A percentile compares a stretch with the other conserved stretches of the same genome.
Evolutionary conservation across 2,329 filamentous ascomycete genomes (phyloP).

Genomic region (Capronia epimyces): DNA sequence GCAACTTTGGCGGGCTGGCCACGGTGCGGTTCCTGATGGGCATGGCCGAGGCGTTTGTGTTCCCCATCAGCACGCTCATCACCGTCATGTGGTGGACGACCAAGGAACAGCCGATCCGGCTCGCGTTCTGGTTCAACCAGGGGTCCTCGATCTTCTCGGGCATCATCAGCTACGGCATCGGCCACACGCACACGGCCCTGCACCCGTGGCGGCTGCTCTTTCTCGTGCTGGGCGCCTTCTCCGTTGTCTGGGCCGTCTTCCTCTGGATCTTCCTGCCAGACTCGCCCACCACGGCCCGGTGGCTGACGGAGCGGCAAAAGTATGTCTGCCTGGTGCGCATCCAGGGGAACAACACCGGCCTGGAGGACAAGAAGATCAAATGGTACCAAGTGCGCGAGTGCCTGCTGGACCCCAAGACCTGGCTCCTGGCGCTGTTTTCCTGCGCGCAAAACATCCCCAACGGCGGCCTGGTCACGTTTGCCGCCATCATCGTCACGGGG

Average conservation of each 20-base stretch:
- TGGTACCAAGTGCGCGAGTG: constrained; percentile 43
- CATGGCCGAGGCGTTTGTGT: constrained; percentile 15
- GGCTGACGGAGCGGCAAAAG: constrained; percentile 37
- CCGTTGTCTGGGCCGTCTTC: constrained; percentile 36
- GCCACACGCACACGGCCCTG: constrained; percentile 31
- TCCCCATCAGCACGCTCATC: constrained; percentile 28
- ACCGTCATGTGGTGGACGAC: constrained; percentile 16
- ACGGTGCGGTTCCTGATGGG: constrained; percentile 37
- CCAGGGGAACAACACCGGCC: constrained; percentile 45
- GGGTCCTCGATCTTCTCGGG: constrained; percentile 34
- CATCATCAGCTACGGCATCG: constrained; percentile 35
- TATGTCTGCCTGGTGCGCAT: constrained; percentile 39
- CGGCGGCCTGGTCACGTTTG: constrained; percentile 32
- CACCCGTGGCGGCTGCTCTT: constrained; percentile 37
- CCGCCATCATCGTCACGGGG: constrained; percentile 30
- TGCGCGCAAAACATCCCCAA: constrained; percentile 31
- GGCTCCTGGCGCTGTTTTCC: constrained; percentile 26
- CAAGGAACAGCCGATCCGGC: constrained; percentile 14
- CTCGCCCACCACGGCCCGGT: constrained; percentile 35
- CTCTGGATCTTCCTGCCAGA: constrained; percentile 39
- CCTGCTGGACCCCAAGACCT: constrained; percentile 42
- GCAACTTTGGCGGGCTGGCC: constrained; percentile 48
- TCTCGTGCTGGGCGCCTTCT: constrained; percentile 42
- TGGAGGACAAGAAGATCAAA: constrained; percentile 50
- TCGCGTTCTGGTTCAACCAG: constrained; percentile 17